Conservation (phyloP, 2,329 filamentous ascomycete species). For the Diaporthe sp. region DNA sequence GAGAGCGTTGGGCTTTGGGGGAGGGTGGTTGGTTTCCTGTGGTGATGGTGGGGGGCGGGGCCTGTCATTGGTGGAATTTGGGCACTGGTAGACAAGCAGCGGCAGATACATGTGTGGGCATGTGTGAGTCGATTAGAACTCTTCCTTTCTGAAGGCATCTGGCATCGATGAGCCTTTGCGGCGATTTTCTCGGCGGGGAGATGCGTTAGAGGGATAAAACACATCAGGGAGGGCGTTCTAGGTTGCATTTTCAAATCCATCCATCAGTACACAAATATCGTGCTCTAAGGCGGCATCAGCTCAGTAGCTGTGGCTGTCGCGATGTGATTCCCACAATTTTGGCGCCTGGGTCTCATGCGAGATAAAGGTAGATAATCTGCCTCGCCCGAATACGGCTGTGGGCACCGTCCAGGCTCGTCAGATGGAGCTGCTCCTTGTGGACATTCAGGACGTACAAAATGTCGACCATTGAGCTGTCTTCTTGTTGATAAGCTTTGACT, state of each 20-base stretch:
- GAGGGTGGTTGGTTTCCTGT: background rate
- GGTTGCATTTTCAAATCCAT: conserved; percentile 23
- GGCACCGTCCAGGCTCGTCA: background rate
- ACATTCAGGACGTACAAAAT: background rate
- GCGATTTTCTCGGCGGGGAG: background rate
- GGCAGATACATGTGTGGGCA: background rate
- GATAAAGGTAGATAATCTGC: background rate
- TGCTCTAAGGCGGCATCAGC: background rate
- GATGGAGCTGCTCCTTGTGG: background rate
- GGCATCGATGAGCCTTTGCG: background rate
- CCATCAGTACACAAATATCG: conserved; percentile 42
- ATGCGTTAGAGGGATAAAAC: conserved; percentile 24
- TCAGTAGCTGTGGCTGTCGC: background rate
- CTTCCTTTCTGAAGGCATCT: conserved; percentile 9
- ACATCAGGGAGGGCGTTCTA: conserved; percentile 29
- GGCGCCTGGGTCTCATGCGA: background rate
- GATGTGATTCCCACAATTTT: background rate
- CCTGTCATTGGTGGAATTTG: background rate
- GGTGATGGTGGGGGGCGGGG: background rate
- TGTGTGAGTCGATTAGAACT: conserved; percentile 3
- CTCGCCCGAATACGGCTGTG: background rate
- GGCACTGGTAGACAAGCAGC: background rate
- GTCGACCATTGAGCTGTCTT: background rate
- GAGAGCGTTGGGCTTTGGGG: background rate
- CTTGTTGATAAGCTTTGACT: background rate